Conservation (phyloP, 2,329 filamentous ascomycete genomes). For the Claviceps pusilla region DNA sequence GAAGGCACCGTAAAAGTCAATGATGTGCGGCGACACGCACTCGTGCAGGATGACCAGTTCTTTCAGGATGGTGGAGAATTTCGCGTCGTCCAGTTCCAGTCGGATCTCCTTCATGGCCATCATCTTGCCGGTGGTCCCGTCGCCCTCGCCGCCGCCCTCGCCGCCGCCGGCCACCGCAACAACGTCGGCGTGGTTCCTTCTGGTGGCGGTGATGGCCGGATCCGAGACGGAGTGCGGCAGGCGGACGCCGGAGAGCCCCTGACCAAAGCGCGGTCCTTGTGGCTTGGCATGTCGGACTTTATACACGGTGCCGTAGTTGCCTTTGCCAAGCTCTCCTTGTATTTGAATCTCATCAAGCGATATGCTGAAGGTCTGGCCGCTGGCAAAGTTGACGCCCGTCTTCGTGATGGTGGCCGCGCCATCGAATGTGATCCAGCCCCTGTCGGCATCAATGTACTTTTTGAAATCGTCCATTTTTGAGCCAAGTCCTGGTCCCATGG, state of each 20-base stretch:
- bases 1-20: constrained; percentile 97
- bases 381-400: constrained; percentile 81
- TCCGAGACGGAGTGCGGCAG: constrained; percentile 24
- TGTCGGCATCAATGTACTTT: constrained; percentile 81
- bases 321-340: constrained; percentile 84
- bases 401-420: constrained; percentile 83
- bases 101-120: constrained; percentile 99
- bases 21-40: constrained; percentile 88
- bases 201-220: constrained; percentile 15
- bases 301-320: constrained; percentile 96
- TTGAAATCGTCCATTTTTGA: constrained; percentile 46
- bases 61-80: constrained; percentile 94
- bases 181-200: constrained; percentile 15
- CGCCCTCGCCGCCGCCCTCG: constrained; percentile 14
- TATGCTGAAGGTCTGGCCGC: constrained; percentile 79
- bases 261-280: constrained; percentile 40
- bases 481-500: constrained; percentile 24
- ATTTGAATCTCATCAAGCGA: constrained; percentile 92
- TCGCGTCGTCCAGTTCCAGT: constrained; percentile 86
- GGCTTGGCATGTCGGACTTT: constrained; percentile 77
- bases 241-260: constrained; percentile 35
- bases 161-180: constrained; percentile 4
- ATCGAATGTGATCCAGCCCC: constrained; percentile 81
- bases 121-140: constrained; percentile 52
- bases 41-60: constrained; percentile 92